Evolutionary conservation across 2,329 filamentous ascomycete species (phyloP).

Genomic region (Hymenoscyphus repandus): DNA sequence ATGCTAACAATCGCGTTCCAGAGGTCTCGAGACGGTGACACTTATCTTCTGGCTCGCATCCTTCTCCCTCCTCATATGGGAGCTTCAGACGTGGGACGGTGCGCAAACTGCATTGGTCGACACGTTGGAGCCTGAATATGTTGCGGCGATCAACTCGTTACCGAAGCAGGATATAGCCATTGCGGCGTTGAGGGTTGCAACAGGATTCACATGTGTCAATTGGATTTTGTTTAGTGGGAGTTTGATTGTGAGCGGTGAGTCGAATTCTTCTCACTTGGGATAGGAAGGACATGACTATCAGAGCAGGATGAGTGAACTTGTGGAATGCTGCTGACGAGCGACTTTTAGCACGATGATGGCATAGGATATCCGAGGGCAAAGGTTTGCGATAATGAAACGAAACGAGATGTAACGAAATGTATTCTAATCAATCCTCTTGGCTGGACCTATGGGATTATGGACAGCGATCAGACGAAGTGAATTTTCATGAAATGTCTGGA

Average conservation of each 20-base stretch:
- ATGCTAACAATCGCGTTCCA: neutral
- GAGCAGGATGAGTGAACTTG: neutral
- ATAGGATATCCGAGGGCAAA: no score
- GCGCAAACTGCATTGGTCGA: constrained; percentile 5
- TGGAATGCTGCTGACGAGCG: no score
- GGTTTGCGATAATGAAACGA: no score
- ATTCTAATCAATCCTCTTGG: no score
- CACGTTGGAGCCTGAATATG: neutral
- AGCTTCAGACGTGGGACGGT: constrained; percentile 12
- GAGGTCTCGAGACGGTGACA: constrained; percentile 6
- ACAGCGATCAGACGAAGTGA: no score
- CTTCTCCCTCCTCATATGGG: constrained; percentile 10
- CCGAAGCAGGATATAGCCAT: constrained; percentile 9
- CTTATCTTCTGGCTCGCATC: constrained; percentile 9
- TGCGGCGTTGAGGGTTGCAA: constrained; percentile 5
- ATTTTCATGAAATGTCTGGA: no score
- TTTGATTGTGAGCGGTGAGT: neutral
- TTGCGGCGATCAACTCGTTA: constrained; percentile 2
- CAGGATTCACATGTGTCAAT: neutral
- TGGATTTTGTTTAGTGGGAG: neutral
- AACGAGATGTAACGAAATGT: no score
- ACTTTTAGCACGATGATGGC: no score
- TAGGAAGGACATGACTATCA: neutral
- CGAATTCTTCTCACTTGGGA: neutral
- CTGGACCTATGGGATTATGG: no score